phyloP scores from a whole-genome alignment of 1,284 basidiomycete species.

The Tilletia caries region DNA sequence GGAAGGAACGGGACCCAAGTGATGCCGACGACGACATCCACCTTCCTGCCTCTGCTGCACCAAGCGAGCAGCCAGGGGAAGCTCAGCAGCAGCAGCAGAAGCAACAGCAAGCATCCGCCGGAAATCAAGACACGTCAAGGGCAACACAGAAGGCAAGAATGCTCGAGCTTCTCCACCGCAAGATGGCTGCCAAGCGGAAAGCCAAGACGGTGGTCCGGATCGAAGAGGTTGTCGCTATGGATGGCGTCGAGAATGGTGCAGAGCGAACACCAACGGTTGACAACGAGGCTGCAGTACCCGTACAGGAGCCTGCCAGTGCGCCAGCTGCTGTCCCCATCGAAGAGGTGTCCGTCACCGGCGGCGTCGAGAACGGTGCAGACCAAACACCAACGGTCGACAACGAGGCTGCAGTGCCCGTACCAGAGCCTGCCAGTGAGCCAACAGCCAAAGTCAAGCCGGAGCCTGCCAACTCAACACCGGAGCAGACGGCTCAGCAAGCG shows the following conservation, averaged over 20 bases:
- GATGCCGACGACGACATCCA: not conserved
- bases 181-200: conserved; percentile 2
- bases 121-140: too few relatives aligned
- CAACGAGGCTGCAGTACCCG: too few relatives aligned
- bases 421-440: not conserved
- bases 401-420: too few relatives aligned
- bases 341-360: too few relatives aligned
- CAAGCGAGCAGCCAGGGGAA: not conserved
- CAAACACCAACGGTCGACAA: not conserved
- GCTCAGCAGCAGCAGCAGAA: not conserved
- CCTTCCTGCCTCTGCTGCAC: not conserved
- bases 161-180: conserved; percentile 3
- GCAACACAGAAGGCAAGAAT: not conserved
- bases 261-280: not conserved
- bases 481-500: too few relatives aligned
- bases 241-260: not conserved
- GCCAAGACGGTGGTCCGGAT: not conserved
- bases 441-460: not conserved
- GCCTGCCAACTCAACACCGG: not conserved
- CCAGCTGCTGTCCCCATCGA: not conserved
- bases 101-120: not conserved
- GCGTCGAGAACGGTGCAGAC: not conserved
- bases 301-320: not conserved
- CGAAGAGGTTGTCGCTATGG: too few relatives aligned
- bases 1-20: not conserved